Base-by-base conservation (phyloP, 306 rosid genomes). In the Leucaena leucocephala region DNA sequence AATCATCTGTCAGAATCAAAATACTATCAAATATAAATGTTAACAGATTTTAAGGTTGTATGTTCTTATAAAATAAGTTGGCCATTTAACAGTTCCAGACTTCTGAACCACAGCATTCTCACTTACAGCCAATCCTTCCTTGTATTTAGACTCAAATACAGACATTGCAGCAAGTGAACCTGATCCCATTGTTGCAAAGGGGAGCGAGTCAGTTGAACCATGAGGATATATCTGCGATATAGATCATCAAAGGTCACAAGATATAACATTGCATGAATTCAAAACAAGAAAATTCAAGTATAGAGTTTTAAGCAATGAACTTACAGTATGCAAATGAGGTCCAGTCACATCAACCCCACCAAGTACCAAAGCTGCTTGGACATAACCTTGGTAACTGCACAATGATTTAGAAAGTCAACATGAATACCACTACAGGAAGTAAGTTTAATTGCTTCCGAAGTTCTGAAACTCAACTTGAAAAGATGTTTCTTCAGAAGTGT, bases 341-440 rank as follows among this genome's bases (percentile, higher is more conserved):
- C 98, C 98, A 38, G 94, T 92, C 84, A 85, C 78, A 87, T 95
- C 98, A 71, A 95, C 97, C 58, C 98, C 98, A 21, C 98, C 97
- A n/a, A 94, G 98, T 72, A 94, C 98, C 85, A 94, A 82, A 45
- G 98, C 98, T 72, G 97, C 98, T 13, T 85, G 82, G 21, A 92
- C 93, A 76, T 92, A 45, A 79, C 98, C 97, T 88, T 88, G 93
- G 83, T 94, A 92, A 58, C 98, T 94, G 84, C 61, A 84, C 48
- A 86, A 80, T 43, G 52, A 13, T 61, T 39, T 39, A n/a, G 58
- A 34, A 21, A 15, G 79, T 77, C 42, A 74, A 68, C 46, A 42
- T 40, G 64, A 68, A 63, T 9, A 57, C 45, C 63, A 6, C 38
- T 42, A 54, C 21, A 72, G 35, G 46, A 76, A 66, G 65, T 8